Percentiles rank a stretch among this genome's conserved stretches.
phyloP scores from a whole-genome alignment of 208 protist genomes.

The Leishmania lainsoni region DNA sequence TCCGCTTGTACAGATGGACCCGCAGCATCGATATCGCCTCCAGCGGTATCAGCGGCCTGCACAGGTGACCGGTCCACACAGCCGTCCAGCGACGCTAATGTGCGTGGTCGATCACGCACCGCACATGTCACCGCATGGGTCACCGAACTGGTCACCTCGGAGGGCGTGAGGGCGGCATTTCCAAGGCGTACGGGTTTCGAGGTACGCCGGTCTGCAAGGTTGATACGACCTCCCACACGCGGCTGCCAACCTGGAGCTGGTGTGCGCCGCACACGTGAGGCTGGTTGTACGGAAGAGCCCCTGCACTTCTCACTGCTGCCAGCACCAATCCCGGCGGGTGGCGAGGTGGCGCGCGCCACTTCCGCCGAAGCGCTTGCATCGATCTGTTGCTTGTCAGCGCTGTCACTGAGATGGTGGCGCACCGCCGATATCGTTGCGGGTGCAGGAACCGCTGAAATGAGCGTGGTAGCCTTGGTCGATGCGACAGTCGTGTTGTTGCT shows the following conservation, averaged over 20 bases:
- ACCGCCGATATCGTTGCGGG: not conserved
- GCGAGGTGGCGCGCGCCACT: not conserved
- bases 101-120: not conserved
- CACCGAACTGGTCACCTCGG: not conserved
- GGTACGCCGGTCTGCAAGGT: not conserved
- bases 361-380: not conserved
- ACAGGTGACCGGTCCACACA: not conserved
- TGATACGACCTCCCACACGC: not conserved
- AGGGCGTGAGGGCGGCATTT: not conserved
- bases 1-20: not conserved
- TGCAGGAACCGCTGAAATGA: not conserved
- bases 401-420: not conserved
- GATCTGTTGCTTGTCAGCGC: not conserved
- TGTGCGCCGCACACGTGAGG: not conserved
- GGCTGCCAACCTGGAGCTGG: not conserved
- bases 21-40: not conserved
- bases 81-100: not conserved
- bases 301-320: too few species aligned
- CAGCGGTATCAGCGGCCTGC: not conserved
- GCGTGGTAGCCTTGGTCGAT: not conserved
- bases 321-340: not conserved
- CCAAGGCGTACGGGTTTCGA: not conserved
- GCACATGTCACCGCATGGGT: not conserved
- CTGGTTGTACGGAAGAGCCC: not conserved
- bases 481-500: not conserved